Evolutionary conservation across 192 early-diverging fungal genomes (phyloP).

Genomic region (Coemansia sp.): DNA sequence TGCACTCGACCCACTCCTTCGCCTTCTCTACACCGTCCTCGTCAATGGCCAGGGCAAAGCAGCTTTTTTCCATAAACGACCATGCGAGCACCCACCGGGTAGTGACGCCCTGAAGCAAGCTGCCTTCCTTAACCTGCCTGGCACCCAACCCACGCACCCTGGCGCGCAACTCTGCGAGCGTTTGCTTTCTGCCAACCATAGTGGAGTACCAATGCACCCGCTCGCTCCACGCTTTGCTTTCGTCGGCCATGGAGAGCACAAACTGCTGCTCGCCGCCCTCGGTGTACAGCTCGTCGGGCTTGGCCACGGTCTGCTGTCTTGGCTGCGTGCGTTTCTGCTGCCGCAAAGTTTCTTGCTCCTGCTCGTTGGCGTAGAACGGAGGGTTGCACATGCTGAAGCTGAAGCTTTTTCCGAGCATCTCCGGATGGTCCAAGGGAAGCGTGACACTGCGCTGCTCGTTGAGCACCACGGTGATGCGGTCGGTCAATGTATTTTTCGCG

Average conservation of each 20-base stretch:
- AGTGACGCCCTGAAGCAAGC: constrained; percentile 27
- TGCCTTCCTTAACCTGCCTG: constrained; percentile 17
- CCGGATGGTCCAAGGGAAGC: constrained; percentile 17
- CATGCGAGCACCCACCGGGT: constrained; percentile 44
- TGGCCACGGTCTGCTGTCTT: constrained; percentile 56
- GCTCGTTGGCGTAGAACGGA: constrained; percentile 71
- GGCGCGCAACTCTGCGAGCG: constrained; percentile 31
- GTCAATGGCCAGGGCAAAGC: constrained; percentile 5
- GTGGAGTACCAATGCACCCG: constrained; percentile 77
- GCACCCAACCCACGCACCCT: constrained; percentile 6
- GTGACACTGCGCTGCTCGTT: constrained; percentile 31
- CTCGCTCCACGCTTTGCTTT: constrained; percentile 53
- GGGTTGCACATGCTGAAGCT: constrained; percentile 91
- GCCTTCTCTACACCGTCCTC: neutral
- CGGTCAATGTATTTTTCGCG: constrained; percentile 56
- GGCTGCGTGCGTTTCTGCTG: constrained; percentile 56
- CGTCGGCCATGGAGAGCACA: constrained; percentile 61
- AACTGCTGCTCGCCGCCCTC: constrained; percentile 78
- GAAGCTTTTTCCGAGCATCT: constrained; percentile 26
- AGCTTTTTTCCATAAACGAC: constrained; percentile 27
- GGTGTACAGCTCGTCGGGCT: constrained; percentile 72
- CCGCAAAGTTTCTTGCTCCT: constrained; percentile 55
- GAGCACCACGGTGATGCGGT: constrained; percentile 57
- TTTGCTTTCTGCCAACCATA: constrained; percentile 66
- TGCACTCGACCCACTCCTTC: constrained; percentile 4